Evolutionary conservation across 2,329 filamentous ascomycete species (phyloP).

Genomic region (Sarocladium kiliense): DNA sequence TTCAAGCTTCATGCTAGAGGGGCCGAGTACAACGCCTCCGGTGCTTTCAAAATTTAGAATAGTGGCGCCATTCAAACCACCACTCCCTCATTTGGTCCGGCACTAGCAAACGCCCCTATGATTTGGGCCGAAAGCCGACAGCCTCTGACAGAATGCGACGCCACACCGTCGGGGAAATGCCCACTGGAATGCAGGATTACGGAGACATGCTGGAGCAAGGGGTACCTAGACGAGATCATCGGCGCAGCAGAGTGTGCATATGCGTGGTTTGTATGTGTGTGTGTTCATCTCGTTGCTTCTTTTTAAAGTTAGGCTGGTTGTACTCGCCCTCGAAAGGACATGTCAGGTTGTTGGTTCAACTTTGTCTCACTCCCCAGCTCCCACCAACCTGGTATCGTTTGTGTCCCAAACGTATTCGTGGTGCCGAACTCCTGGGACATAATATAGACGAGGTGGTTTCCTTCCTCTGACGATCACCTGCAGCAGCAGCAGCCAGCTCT

Average conservation of each 20-base stretch:
- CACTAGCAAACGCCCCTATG: not conserved
- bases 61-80: not conserved
- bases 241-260: not conserved
- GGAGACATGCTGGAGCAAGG: not conserved
- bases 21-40: not conserved
- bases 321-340: not conserved
- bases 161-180: not conserved
- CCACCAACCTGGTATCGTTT: not conserved
- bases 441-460: not conserved
- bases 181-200: not conserved
- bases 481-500: not conserved
- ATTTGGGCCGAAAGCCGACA: not conserved
- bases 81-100: not conserved
- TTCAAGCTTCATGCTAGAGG: too few relatives aligned
- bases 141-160: not conserved
- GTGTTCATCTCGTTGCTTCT: slow-evolving; percentile 1
- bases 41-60: not conserved
- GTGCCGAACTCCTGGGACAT: not conserved
- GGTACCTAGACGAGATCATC: not conserved
- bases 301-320: not conserved
- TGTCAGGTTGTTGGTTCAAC: not conserved
- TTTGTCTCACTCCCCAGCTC: not conserved
- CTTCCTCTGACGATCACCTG: not conserved
- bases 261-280: not conserved
- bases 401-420: not conserved